A percentile compares a stretch with the other conserved stretches of the same genome.
These are phyloP conservation scores for Pythium vanterpoolii DNA, from an alignment of 352 stramenopile species.

Conservation along the genomic window DNA sequence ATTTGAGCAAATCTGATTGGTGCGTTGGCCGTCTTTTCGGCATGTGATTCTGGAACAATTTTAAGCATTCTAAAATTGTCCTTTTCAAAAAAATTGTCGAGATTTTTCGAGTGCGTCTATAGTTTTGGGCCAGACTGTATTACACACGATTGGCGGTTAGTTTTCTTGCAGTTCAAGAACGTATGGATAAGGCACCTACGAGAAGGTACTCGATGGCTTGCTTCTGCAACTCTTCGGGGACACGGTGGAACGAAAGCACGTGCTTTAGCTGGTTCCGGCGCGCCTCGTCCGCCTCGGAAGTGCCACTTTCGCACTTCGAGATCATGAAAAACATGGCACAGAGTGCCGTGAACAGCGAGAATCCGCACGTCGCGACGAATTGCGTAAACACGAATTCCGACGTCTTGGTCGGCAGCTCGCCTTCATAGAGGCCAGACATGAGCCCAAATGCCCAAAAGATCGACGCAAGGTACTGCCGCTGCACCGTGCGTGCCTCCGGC, in stretches of 20 bases:
- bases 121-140: too few species aligned
- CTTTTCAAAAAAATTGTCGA: too few species aligned
- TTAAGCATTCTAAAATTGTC: too few species aligned
- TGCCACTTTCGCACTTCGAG: constrained; percentile 66
- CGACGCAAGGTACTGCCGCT: constrained; percentile 66
- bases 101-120: too few species aligned
- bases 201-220: constrained; percentile 49
- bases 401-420: constrained; percentile 45
- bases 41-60: too few species aligned
- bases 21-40: too few species aligned
- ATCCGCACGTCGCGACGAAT: constrained; percentile 58
- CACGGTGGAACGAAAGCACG: constrained; percentile 57
- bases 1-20: too few species aligned
- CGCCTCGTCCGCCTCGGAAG: constrained; percentile 43
- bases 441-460: constrained; percentile 63
- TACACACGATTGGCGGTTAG: too few species aligned
- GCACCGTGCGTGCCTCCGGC: too few species aligned
- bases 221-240: constrained; percentile 43
- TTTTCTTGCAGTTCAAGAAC: too few species aligned
- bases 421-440: constrained; percentile 63
- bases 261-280: constrained; percentile 75
- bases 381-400: constrained; percentile 60
- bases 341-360: constrained; percentile 66
- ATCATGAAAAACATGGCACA: constrained; percentile 78
- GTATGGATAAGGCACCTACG: too few species aligned